phyloP scores from a whole-genome alignment of 352 stramenopile genomes.

The Phytopythium delawarense region DNA sequence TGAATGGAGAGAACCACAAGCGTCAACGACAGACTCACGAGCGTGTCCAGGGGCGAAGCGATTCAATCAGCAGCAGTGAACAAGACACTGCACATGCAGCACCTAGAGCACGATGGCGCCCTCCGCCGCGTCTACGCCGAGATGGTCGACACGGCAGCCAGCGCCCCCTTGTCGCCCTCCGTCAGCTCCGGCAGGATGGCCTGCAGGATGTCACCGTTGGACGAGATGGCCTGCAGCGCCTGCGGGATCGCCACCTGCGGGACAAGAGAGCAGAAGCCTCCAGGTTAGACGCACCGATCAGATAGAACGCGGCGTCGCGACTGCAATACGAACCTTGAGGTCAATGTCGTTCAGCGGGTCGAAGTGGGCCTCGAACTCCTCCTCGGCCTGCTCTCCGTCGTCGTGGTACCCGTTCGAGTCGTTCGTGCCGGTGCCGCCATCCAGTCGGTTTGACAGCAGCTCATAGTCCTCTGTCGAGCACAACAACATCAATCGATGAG shows the following conservation, averaged over 20 bases:
- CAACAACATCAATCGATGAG: conserved; percentile 3
- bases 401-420: conserved; percentile 22
- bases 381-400: conserved; percentile 51
- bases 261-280: not conserved
- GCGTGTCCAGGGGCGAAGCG: not conserved
- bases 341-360: conserved; percentile 77
- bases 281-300: conserved; percentile 3
- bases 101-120: not conserved
- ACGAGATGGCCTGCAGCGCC: conserved; percentile 47
- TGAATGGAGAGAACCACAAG: not conserved
- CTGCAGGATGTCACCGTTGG: conserved; percentile 46
- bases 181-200: conserved; percentile 70
- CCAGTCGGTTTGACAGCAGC: conserved; percentile 62
- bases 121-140: conserved; percentile 14
- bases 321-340: conserved; percentile 44
- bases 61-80: not conserved
- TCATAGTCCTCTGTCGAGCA: conserved; percentile 52
- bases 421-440: conserved; percentile 20
- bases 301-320: not conserved
- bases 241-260: conserved; percentile 51
- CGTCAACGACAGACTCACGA: not conserved
- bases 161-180: conserved; percentile 56
- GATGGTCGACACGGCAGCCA: conserved; percentile 41
- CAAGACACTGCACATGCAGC: not conserved
- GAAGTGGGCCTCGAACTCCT: conserved; percentile 80